Evolutionary conservation across 1,284 basidiomycete species (phyloP).

Genomic region (Schizophyllum commune): DNA sequence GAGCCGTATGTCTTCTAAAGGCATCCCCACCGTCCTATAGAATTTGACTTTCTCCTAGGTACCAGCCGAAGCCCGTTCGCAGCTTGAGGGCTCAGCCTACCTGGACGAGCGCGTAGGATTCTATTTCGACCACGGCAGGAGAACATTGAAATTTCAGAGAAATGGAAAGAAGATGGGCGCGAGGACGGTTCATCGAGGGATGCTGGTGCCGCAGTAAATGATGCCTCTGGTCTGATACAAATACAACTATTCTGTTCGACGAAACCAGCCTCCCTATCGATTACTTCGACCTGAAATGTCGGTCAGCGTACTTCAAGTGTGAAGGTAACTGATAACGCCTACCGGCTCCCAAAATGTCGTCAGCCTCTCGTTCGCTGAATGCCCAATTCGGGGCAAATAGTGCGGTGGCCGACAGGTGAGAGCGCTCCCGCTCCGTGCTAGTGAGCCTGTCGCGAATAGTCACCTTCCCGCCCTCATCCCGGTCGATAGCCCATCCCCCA

Average conservation of each 20-base stretch:
- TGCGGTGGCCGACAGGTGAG: not conserved
- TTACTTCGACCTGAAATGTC: not conserved
- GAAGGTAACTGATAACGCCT: not conserved
- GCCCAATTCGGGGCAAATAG: not conserved
- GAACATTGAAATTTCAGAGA: too few species aligned
- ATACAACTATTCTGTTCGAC: too few species aligned
- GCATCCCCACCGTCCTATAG: too few species aligned
- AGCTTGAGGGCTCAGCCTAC: too few species aligned
- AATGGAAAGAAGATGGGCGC: too few species aligned
- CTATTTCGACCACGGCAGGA: too few species aligned
- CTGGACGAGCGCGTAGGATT: too few species aligned
- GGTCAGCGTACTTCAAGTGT: not conserved
- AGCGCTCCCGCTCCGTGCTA: not conserved
- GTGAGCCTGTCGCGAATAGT: not conserved
- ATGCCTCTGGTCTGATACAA: too few species aligned
- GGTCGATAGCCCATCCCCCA: not conserved
- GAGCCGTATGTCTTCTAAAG: slow-evolving; percentile 16
- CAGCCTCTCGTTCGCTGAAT: not conserved
- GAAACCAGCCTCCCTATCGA: too few species aligned
- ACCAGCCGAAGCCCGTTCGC: not conserved
- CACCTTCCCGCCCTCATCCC: not conserved
- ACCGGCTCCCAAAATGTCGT: not conserved
- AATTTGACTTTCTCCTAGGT: not conserved
- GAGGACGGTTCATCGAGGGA: too few species aligned
- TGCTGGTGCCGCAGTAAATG: too few species aligned